Percentiles rank a stretch among this genome's conserved stretches.
Conservation (phyloP, 305 asterid species). For the Galium porrigens region DNA sequence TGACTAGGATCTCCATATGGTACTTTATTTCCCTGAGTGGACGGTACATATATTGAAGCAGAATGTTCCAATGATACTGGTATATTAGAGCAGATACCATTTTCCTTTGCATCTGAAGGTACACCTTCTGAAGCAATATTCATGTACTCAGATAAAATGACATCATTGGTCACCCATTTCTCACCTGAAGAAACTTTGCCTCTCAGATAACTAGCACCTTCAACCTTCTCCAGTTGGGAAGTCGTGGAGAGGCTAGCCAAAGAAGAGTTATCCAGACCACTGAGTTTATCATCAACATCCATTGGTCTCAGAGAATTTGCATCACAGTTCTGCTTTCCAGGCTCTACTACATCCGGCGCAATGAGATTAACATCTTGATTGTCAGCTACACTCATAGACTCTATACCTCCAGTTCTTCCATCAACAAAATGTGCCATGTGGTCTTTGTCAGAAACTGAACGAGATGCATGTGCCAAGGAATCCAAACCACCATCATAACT, state of each 20-base stretch:
- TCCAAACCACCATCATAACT: neutral
- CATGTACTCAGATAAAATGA: constrained; percentile 15
- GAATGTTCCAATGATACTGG: constrained; percentile 22
- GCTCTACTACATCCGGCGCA: constrained; percentile 18
- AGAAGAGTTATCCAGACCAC: constrained; percentile 12
- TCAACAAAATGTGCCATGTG: constrained; percentile 15
- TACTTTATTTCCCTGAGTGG: constrained; percentile 4
- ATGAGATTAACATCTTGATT: constrained; percentile 17
- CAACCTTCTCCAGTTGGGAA: constrained; percentile 16
- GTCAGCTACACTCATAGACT: constrained; percentile 12
- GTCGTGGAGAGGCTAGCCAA: constrained; percentile 14
- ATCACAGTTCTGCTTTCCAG: constrained; percentile 29
- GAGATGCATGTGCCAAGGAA: neutral
- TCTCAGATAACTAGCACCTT: constrained; percentile 16
- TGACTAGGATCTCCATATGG: constrained; percentile 14
- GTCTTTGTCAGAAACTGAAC: constrained; percentile 6
- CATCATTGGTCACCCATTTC: constrained; percentile 11
- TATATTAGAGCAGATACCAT: constrained; percentile 14
- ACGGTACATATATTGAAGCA: constrained; percentile 19
- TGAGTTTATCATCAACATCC: constrained; percentile 13
- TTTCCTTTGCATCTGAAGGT: constrained; percentile 22
- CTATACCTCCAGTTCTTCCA: constrained; percentile 16
- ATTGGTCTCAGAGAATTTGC: constrained; percentile 17
- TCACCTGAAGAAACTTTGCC: constrained; percentile 12
- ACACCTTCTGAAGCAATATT: constrained; percentile 16